Evolutionary conservation across 108 stramenopile species (phyloP), one percentile per base, ranked within the genome.

Genomic region (Fistulifera solaris): DNA sequence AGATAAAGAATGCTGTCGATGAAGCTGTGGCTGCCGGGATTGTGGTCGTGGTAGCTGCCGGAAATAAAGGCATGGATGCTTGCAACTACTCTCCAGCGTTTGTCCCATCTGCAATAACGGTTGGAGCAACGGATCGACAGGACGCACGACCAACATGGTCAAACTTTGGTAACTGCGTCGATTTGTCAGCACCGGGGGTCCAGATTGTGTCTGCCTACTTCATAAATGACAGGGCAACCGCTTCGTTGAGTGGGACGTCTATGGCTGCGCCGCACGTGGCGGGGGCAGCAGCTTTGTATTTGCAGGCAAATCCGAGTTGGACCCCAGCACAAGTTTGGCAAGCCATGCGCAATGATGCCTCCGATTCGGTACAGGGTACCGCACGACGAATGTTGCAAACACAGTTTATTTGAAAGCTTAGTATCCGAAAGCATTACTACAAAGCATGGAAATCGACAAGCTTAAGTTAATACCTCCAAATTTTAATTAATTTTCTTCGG

Each of bases 221-320:
- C 11, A 5, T 19, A 6, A 11, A 17, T 19, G 21, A 45, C 19
- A 0, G 11, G 47, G 54, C n/a, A 17, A 26, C 16, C 21, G 19
- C 24, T 39, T 1, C 41, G 54, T 58, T 63, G 57, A 40, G 27
- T n/a, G 78, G 78, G 10, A 80, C 73, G 15, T 66, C 64, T 24
- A 76, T 76, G 75, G 75, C 78, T 27, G 53, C 69, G 2, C 78
- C 78, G 18, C 71, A 59, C 27, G 78, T 73, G 35, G 68, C 72
- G 5, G 78, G 78, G 5, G 62, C 73, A 0, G 60, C 65, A 1
- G 78, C 75, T 31, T 40, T 69, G n/a, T 54, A 51, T 22, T 19
- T 45, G 44, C 44, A 45, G 31, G 3, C 31, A 8, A 35, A 35
- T 35, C 31, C 31, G 31, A 35, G 6, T 6, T 35, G 31, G 31